These are phyloP conservation scores for Karstenula rhodostoma DNA, from an alignment of 2,329 filamentous ascomycete species.

Conservation along the genomic window DNA sequence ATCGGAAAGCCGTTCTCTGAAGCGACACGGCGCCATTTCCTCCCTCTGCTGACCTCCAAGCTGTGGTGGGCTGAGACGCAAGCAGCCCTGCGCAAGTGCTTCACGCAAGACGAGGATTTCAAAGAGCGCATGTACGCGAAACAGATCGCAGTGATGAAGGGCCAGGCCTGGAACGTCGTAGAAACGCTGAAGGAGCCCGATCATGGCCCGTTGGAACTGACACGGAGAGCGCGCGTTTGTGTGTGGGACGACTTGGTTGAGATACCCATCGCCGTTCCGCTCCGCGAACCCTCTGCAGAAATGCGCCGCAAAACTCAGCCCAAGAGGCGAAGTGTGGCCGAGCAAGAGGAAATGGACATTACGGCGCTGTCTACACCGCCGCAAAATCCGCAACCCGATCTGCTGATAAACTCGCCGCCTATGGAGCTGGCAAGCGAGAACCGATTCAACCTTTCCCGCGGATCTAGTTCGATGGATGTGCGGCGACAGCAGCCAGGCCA, in stretches of 20 bases:
- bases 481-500: constrained; percentile 28
- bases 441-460: constrained; percentile 58
- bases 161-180: constrained; percentile 98
- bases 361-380: constrained; percentile 69
- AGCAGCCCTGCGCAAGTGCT: constrained; percentile 82
- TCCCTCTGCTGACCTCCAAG: constrained; percentile 93
- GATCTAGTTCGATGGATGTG: constrained; percentile 54
- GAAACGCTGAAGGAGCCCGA: constrained; percentile 93
- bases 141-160: constrained; percentile 99
- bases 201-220: constrained; percentile 92
- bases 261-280: constrained; percentile 90
- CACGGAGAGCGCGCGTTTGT: constrained; percentile 86
- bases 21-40: constrained; percentile 90
- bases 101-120: constrained; percentile 92
- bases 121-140: constrained; percentile 99
- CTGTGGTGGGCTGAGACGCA: constrained; percentile 98
- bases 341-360: constrained; percentile 94
- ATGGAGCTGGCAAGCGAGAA: constrained; percentile 49
- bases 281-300: constrained; percentile 85
- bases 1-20: constrained; percentile 97
- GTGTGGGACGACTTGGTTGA: constrained; percentile 99
- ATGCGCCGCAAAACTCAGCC: constrained; percentile 69
- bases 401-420: constrained; percentile 71
- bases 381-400: constrained; percentile 64
- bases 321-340: constrained; percentile 36